A percentile compares a stretch with the other conserved stretches of the same genome.
phyloP scores from a whole-genome alignment of 352 stramenopile species.

The Peronospora belbahrii region DNA sequence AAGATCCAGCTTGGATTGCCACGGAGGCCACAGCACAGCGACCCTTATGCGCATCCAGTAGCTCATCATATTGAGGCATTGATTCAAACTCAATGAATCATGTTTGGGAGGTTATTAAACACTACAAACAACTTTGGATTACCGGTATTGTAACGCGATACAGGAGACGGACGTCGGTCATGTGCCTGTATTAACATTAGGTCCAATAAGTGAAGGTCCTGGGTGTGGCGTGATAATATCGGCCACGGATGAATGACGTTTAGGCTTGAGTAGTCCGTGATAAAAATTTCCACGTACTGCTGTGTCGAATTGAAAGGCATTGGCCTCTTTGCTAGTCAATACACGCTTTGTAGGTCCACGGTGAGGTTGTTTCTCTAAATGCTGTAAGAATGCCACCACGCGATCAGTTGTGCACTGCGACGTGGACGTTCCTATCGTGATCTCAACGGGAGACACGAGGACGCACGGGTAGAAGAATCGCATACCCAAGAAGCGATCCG shows the following conservation, averaged over 20 bases:
- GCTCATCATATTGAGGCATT: slow-evolving; percentile 14
- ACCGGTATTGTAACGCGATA: no score
- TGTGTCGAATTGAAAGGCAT: slow-evolving; percentile 57
- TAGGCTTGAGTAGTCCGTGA: slow-evolving; percentile 49
- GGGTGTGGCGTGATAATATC: slow-evolving; percentile 38
- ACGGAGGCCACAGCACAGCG: slow-evolving; percentile 35
- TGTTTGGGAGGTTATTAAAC: no score
- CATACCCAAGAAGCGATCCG: slow-evolving; percentile 51
- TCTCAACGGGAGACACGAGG: slow-evolving; percentile 52
- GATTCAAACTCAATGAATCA: no score
- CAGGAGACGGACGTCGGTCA: no score
- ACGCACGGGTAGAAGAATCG: slow-evolving; percentile 71
- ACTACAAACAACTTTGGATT: no score
- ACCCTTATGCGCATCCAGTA: slow-evolving; percentile 31
- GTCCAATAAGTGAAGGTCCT: slow-evolving; percentile 32
- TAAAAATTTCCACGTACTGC: slow-evolving; percentile 52
- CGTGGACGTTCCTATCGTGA: slow-evolving; percentile 37
- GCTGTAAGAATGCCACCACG: slow-evolving; percentile 39
- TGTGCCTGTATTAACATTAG: slow-evolving; percentile 24
- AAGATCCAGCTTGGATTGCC: slow-evolving; percentile 19
- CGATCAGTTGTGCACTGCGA: slow-evolving; percentile 31
- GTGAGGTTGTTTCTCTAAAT: slow-evolving; percentile 54
- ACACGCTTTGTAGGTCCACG: slow-evolving; percentile 53
- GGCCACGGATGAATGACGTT: slow-evolving; percentile 23
- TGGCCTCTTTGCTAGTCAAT: slow-evolving; percentile 45